Percentiles rank a stretch among this genome's conserved stretches.
phyloP scores from a whole-genome alignment of 495 filamentous ascomycete genomes.

The Neurospora sp. region DNA sequence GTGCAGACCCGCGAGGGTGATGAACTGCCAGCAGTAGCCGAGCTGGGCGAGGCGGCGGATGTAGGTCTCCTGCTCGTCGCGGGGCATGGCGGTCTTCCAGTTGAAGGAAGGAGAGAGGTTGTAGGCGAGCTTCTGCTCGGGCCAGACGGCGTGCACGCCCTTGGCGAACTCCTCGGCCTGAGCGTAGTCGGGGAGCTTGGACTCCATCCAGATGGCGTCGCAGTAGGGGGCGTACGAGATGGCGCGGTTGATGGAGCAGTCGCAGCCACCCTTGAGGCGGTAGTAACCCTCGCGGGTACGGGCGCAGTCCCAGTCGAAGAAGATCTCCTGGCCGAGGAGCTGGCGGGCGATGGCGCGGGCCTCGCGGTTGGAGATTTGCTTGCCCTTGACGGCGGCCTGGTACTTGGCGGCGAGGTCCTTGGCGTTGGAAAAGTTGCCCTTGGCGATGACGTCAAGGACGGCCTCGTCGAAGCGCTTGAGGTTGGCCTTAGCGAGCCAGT shows the following conservation, averaged over 20 bases:
- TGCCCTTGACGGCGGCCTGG: conserved; percentile 56
- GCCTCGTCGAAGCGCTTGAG: conserved; percentile 89
- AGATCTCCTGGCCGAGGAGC: conserved; percentile 70
- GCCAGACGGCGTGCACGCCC: conserved; percentile 89
- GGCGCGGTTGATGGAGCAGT: conserved; percentile 85
- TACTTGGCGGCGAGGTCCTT: conserved; percentile 55
- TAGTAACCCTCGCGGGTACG: conserved; percentile 93
- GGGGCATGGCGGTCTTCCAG: conserved; percentile 96
- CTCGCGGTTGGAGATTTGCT: conserved; percentile 62
- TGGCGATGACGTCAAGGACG: conserved; percentile 71
- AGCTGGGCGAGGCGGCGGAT: conserved; percentile 78
- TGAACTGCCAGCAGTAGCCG: conserved; percentile 99
- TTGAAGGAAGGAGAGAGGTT: conserved; percentile 98
- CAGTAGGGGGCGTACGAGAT: conserved; percentile 89
- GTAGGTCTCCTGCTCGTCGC: conserved; percentile 91
- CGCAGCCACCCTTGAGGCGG: conserved; percentile 79
- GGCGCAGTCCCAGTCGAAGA: conserved; percentile 89
- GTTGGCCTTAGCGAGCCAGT: conserved; percentile 71
- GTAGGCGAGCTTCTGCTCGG: conserved; percentile 94
- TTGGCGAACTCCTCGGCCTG: conserved; percentile 93
- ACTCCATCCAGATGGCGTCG: conserved; percentile 99
- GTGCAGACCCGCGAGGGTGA: conserved; percentile 96
- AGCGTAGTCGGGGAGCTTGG: conserved; percentile 81
- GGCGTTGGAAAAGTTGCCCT: conserved; percentile 49
- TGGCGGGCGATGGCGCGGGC: conserved; percentile 73